Evolutionary conservation across 2,329 filamentous ascomycete species (phyloP).

Genomic region (Herpotrichia juniperi): DNA sequence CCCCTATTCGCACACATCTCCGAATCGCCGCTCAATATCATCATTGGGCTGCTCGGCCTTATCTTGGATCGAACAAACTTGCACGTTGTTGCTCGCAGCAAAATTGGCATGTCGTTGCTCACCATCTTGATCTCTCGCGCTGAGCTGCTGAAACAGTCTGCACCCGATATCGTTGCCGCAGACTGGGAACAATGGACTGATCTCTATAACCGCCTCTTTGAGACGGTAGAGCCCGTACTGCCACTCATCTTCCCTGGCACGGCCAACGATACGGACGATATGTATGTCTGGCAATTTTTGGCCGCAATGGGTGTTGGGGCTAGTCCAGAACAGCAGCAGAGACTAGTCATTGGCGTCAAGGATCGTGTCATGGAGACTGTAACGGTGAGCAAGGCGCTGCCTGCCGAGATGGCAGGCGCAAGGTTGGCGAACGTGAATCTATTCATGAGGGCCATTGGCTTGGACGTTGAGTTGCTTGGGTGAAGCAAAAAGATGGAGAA

Average conservation of each 20-base stretch:
- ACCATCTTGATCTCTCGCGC: conserved; percentile 95
- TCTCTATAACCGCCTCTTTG: conserved; percentile 87
- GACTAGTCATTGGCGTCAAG: conserved; percentile 93
- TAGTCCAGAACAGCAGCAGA: conserved; percentile 91
- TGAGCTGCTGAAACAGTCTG: conserved; percentile 87
- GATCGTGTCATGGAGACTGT: conserved; percentile 98
- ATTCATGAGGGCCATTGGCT: conserved; percentile 98
- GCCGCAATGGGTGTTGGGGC: conserved; percentile 94
- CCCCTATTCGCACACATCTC: conserved; percentile 88
- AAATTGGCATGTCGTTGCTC: conserved; percentile 85
- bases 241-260: conserved; percentile 87
- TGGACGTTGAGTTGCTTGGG: conserved; percentile 84
- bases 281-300: conserved; percentile 98
- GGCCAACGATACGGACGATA: conserved; percentile 89
- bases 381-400: conserved; percentile 83
- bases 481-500: conserved; percentile 42
- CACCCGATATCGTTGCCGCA: conserved; percentile 67
- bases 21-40: conserved; percentile 87
- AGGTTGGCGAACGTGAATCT: conserved; percentile 92
- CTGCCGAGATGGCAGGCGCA: conserved; percentile 81
- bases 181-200: conserved; percentile 79
- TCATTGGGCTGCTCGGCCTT: conserved; percentile 86
- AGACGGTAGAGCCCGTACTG: conserved; percentile 81
- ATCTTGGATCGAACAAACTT: conserved; percentile 83
- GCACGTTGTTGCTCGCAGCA: conserved; percentile 81